Evolutionary conservation across 306 rosid genomes (phyloP).

Genomic region (Heteromeles arbutifolia): DNA sequence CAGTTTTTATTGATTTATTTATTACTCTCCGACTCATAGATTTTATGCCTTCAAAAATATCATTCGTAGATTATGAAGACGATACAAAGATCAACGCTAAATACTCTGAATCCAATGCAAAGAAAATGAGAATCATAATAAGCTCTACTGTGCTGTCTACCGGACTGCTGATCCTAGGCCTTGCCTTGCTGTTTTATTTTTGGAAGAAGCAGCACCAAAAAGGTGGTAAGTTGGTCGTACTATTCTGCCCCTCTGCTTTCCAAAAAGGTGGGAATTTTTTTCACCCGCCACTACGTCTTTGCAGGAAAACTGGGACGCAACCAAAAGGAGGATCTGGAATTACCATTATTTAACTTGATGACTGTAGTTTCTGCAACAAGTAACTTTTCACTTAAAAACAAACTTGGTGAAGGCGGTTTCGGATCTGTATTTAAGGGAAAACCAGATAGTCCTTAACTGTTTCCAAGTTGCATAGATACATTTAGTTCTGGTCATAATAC

Average conservation of each 20-base stretch:
- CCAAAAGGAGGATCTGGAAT: conserved; percentile 1
- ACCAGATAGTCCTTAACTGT: background rate
- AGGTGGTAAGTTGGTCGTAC: background rate
- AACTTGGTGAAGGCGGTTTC: conserved; percentile 9
- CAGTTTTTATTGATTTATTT: too few relatives aligned
- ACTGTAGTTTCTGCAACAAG: conserved; percentile 5
- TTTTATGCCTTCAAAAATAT: background rate
- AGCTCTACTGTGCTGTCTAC: background rate
- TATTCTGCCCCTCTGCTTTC: too few relatives aligned
- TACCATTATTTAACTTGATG: conserved; percentile 9
- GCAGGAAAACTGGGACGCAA: background rate
- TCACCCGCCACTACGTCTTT: background rate
- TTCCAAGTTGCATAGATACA: background rate
- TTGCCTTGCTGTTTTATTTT: background rate
- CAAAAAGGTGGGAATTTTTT: too few relatives aligned
- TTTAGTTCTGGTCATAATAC: too few relatives aligned
- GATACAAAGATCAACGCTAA: background rate
- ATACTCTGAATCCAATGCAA: background rate
- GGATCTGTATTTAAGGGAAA: too few relatives aligned
- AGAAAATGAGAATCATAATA: background rate
- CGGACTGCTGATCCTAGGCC: background rate
- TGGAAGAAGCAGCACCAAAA: background rate
- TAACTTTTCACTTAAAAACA: background rate
- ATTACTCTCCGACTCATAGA: background rate
- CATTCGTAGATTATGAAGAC: background rate